Conservation (phyloP, 2,329 filamentous ascomycete genomes). For the Torrubiellomyces zombiae region DNA sequence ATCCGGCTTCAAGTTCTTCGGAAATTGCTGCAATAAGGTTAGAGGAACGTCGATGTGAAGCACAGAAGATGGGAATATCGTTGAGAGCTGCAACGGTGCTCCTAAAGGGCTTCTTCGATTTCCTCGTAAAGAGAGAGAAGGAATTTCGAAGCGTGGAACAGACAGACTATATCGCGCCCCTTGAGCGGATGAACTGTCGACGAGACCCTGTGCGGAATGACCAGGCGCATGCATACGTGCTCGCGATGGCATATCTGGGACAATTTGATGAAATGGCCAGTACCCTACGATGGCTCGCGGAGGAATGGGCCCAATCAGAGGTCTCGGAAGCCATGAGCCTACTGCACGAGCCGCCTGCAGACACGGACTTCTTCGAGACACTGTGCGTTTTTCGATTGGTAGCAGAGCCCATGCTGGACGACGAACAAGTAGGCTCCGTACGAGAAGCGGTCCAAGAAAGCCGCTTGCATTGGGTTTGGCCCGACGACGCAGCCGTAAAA, state of each 20-base stretch:
- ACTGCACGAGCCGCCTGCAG: constrained; percentile 15
- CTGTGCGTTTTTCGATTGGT: constrained; percentile 32
- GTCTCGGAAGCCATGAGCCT: constrained; percentile 19
- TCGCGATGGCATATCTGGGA: constrained; percentile 42
- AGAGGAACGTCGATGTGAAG: too few relatives aligned
- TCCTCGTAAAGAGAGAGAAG: constrained; percentile 10
- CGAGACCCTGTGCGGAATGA: constrained; percentile 16
- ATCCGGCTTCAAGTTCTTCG: too few relatives aligned
- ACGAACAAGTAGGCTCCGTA: constrained; percentile 14
- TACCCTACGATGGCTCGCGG: constrained; percentile 41
- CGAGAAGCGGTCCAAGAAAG: constrained; percentile 10
- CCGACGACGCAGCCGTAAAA: constrained; percentile 17
- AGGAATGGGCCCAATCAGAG: constrained; percentile 22
- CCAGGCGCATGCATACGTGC: constrained; percentile 42
- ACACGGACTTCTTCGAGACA: constrained; percentile 18
- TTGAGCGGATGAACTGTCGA: constrained; percentile 17
- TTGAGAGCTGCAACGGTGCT: constrained; percentile 8
- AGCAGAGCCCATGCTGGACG: constrained; percentile 23
- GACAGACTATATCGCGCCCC: constrained; percentile 9
- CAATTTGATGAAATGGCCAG: constrained; percentile 41
- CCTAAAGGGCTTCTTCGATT: constrained; percentile 13
- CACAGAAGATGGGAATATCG: too few relatives aligned
- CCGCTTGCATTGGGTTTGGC: constrained; percentile 19
- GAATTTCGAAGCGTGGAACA: constrained; percentile 7
- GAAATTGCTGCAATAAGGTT: too few relatives aligned